Base-by-base conservation (phyloP, 2,329 filamentous ascomycete species). In the Phialophora expanda region DNA sequence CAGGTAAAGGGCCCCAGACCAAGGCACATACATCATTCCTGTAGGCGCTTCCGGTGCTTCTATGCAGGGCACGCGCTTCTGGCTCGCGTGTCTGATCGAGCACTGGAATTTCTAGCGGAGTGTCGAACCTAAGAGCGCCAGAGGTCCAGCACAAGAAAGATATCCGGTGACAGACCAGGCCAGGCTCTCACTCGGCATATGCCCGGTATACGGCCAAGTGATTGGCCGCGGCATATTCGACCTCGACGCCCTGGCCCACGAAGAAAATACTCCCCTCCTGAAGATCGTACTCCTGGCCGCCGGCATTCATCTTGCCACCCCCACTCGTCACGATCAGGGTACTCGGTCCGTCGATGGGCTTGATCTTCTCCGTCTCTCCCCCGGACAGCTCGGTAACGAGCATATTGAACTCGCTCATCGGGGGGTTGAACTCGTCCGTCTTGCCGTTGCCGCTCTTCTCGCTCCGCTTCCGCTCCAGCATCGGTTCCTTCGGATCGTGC, bases 371-470 rank as follows among this genome's bases (percentile, higher is more conserved):
- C 44, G 77, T 83, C 71, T 90, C 87, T 0, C 84, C 85, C 0
- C 76, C 76, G 2, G 74, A 76, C n/a, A 93, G 73, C 22, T 83
- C 81, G 1, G 85, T 87, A 56, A 83, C 81, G 11, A 92, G 77
- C 78, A 93, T 85, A 70, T 87, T 85, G 73, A 93, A 93, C 76
- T 93, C 90, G 71, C 85, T 87, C 76, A 91, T 83, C 0, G 89
- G 88, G 4, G 90, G 89, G 9, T 80, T 81, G 73, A 90, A 91
- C 1, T 88, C 78, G 57, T 83, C 80, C 1, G 89, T 90, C 76
- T 85, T 87, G 0, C 88, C 87, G 50, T 83, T 81, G 67, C 79
- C 78, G 56, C 87, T 84, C 66, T 84, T 82, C 0, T 80, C 76
- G 63, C 83, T 86, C 56, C 76, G 75, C 62, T 81, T 75, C 0